Evolutionary conservation across 2,329 filamentous ascomycete genomes (phyloP).

Genomic region (Colletotrichum tabaci): DNA sequence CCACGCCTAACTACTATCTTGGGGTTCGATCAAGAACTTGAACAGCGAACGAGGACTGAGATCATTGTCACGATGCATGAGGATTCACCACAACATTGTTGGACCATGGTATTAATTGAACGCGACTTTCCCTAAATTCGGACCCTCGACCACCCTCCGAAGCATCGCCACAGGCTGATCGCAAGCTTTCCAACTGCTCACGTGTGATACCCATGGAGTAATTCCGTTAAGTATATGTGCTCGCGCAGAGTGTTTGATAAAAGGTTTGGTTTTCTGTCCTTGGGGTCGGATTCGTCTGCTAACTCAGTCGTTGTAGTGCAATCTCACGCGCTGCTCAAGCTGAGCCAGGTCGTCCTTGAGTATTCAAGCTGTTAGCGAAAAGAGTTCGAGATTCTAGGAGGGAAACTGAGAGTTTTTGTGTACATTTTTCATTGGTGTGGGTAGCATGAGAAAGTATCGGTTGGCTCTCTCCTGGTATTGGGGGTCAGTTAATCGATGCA

Average conservation of each 20-base stretch:
- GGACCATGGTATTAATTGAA: background rate
- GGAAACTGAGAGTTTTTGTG: background rate
- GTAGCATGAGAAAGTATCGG: slow-evolving; percentile 17
- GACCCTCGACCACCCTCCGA: background rate
- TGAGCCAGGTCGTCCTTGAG: background rate
- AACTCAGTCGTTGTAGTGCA: slow-evolving; percentile 21
- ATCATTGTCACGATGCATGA: background rate
- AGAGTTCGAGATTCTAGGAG: background rate
- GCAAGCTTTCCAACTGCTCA: background rate
- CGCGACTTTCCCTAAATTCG: background rate
- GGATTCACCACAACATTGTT: background rate
- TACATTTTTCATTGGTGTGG: background rate
- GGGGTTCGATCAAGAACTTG: background rate
- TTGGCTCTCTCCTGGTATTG: background rate
- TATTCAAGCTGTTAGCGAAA: background rate
- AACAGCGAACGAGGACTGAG: background rate
- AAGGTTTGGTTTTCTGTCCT: background rate
- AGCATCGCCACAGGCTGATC: background rate
- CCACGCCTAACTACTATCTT: background rate
- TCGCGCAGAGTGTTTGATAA: background rate
- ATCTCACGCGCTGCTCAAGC: slow-evolving; percentile 7
- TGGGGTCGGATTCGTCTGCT: background rate
- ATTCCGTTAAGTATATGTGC: background rate
- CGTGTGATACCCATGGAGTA: no score
- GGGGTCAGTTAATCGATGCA: background rate